Evolutionary conservation across 2,329 filamentous ascomycete genomes (phyloP).

Genomic region (Aspergillus hiratsukae): DNA sequence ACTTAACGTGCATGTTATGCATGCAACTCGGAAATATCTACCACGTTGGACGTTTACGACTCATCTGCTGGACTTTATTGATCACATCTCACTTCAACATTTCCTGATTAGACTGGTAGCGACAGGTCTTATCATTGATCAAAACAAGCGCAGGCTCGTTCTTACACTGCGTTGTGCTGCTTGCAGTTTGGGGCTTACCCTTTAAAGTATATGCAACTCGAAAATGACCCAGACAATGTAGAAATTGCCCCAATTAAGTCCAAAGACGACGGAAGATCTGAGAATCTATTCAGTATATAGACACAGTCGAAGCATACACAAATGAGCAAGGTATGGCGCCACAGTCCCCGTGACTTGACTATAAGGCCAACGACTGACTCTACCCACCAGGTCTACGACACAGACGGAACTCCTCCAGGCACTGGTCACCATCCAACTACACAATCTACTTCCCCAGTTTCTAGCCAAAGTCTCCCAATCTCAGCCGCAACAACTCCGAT

Average conservation of each 20-base stretch:
- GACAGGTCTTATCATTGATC: too few species aligned
- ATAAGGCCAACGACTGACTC: neutral
- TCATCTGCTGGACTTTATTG: neutral
- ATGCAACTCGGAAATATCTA: neutral
- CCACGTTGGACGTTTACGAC: neutral
- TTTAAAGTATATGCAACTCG: neutral
- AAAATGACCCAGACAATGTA: conserved; percentile 20
- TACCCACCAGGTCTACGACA: conserved; percentile 54
- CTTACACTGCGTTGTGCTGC: neutral
- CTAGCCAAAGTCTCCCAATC: conserved; percentile 26
- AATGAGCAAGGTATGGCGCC: conserved; percentile 31
- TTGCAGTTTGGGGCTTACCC: neutral
- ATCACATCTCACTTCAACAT: neutral
- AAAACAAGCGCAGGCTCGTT: neutral
- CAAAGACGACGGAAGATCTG: neutral
- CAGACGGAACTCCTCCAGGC: conserved; percentile 62
- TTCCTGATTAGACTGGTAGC: neutral
- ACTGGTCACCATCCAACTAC: conserved; percentile 57
- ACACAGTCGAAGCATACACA: conserved; percentile 35
- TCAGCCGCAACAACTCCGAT: conserved; percentile 16
- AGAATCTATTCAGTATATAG: conserved; percentile 24
- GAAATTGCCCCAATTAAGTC: conserved; percentile 9
- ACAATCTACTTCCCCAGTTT: conserved; percentile 47
- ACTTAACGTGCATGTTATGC: neutral
- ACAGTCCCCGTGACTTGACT: neutral